Conservation (phyloP, 2,329 filamentous ascomycete genomes). For the Botrytis pseudocinerea region DNA sequence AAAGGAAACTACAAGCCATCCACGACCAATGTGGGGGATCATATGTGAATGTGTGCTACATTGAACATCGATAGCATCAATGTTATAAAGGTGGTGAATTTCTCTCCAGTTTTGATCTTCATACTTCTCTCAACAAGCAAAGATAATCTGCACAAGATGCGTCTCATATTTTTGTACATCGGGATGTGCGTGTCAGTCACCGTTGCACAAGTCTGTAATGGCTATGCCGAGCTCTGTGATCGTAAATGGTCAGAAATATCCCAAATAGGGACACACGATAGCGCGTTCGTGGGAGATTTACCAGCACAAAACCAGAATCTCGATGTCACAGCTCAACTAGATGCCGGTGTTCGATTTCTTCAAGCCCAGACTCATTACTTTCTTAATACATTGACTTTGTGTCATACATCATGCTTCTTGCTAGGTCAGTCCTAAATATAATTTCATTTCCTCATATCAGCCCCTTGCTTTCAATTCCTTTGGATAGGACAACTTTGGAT, state of each 20-base stretch:
- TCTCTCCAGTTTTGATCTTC: background rate
- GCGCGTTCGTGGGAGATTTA: conserved; percentile 41
- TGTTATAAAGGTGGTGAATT: conserved; percentile 3
- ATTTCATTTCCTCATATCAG: background rate
- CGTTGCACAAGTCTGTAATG: conserved; percentile 52
- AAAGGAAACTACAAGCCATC: conserved; percentile 10
- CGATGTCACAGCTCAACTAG: conserved; percentile 58
- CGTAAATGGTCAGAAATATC: conserved; percentile 75
- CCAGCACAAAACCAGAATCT: conserved; percentile 56
- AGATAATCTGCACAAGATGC: conserved; percentile 1
- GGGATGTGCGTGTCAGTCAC: conserved; percentile 5
- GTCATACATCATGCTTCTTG: conserved; percentile 18
- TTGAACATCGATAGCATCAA: background rate
- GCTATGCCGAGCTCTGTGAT: conserved; percentile 71
- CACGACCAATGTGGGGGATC: background rate
- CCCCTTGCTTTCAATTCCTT: background rate
- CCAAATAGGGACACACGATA: conserved; percentile 70
- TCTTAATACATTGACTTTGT: conserved; percentile 36
- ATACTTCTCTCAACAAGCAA: background rate
- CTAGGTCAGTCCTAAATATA: background rate
- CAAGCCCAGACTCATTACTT: conserved; percentile 52
- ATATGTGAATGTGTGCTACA: background rate
- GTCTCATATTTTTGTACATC: conserved; percentile 7
- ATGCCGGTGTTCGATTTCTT: conserved; percentile 64
- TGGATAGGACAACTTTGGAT: background rate